Evolutionary conservation across 2,329 filamentous ascomycete genomes (phyloP), one percentile per base, ranked within the genome.

Genomic region (Rhynchosporium secalis): DNA sequence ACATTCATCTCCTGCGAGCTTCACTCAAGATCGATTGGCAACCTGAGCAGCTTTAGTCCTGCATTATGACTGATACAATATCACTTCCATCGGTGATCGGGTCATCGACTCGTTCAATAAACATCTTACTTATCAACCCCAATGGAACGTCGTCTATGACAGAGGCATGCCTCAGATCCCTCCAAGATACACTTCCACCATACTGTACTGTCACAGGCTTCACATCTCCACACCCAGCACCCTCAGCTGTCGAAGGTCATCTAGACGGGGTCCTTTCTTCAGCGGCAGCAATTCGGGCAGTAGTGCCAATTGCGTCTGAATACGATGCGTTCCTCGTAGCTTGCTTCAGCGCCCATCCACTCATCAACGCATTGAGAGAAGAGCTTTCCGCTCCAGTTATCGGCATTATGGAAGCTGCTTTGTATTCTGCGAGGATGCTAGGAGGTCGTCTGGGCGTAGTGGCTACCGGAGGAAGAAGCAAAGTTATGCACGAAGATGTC

Each of bases 321-420:
- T 81, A 79, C 68, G 87, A 94, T 72, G 92, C 82, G 20, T 88
- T 96, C 64, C 82, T 96, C 0, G 83, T 96, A 1, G 92, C 92
- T 29, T 97, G 93, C 77, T 97, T 90, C 78, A 94, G 90, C 63
- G 86, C 89, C 1, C 92, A 96, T 72, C 86, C 89, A 0, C 82
- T 96, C 0, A 90, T 96, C 0, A 76, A 81, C 0, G 75, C 81
- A 45, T 77, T 96, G 6, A 80, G 81, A 77, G 64, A 73, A 47
- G 67, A 70, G 52, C 54, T 72, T 20, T 66, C 67, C 83, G 78
- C 75, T 12, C 82, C 85, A 13, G 86, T 91, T 2, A 87, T 87
- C 0, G 93, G 93, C 9, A 96, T 97, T 63, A 95, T 97, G 72
- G 92, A 97, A 76, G 89, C 92, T 75, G 80, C 69, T 3, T 72